Evolutionary conservation across 768 basidiomycete species (phyloP), one percentile per base, ranked within the genome.

Genomic region (Termitomyces sp.): DNA sequence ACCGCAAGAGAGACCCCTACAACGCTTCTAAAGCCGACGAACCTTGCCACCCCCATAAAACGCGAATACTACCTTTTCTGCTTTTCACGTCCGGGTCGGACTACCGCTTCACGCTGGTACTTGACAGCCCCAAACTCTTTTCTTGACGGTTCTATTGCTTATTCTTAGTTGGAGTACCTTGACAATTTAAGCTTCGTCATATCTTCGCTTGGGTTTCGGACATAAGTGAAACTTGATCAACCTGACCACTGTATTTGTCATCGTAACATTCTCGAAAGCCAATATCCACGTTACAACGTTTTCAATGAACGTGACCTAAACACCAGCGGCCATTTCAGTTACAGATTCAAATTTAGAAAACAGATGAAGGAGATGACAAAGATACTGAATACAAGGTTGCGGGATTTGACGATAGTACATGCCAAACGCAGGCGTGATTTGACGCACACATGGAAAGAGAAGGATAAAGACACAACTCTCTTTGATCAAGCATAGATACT

Each of bases 1-100:
- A 79, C 63, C 62, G 60, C 51, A 75, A 76, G 62, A 70, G 67
- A 48, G 69, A 70, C 62, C 63, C 65, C 4, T 35, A 48, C 71
- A 70, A 54, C 42, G 63, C 25, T 68, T 61, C 77, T 48, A 7
- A 52, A 34, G 41, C 41, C 8, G 19, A 21, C 25, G 27, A 32
- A 32, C 28, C 46, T 32, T 30, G 23, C 16, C 7, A 46, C 9
- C 34, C n/a, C 11, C 28, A 46, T 27, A 10, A 17, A 37, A 17
- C 6, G 35, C 11, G 16, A 37, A 17, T 16, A 17, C 16, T 12
- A 14, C 10, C 34, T 35, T 14, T 35, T 35, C 12, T 35, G 1
- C 34, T 12, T 12, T 14, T 14, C 12, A 35, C 9, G 12, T 35
- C 12, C 12, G 12, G 11, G 12, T 35, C 34, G 34, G 34, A 35